These are phyloP conservation scores for Malus sieversii DNA, from an alignment of 306 rosid species.

Conservation along the genomic window DNA sequence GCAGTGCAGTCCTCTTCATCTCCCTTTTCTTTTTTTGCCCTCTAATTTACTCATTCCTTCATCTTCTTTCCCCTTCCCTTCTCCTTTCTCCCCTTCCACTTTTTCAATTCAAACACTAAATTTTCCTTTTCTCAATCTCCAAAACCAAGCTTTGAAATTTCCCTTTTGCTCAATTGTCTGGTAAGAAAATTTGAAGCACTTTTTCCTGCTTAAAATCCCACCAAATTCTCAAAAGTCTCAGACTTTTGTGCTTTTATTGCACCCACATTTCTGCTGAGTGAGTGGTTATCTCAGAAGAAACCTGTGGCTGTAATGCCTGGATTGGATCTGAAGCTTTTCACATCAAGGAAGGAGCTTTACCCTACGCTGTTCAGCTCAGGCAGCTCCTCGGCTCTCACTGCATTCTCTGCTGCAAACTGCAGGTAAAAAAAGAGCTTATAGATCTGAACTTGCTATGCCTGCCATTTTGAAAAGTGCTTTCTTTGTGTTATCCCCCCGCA, in stretches of 20 bases:
- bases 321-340: conserved; percentile 24
- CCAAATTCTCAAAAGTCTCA: neutral
- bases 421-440: conserved; percentile 24
- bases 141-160: neutral
- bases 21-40: neutral
- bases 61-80: neutral
- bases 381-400: conserved; percentile 7
- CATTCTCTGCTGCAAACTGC: conserved; percentile 1
- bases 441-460: conserved; percentile 36
- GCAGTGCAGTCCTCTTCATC: neutral
- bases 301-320: conserved; percentile 6
- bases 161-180: neutral
- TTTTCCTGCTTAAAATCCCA: neutral
- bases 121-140: neutral
- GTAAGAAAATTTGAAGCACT: neutral
- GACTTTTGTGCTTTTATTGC: neutral
- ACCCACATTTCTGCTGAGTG: conserved; percentile 10
- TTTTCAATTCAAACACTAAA: neutral
- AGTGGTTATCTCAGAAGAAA: neutral
- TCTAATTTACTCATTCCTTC: neutral
- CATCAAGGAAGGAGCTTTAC: conserved; percentile 12
- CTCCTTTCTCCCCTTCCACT: neutral
- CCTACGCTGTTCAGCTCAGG: conserved; percentile 17
- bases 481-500: neutral
- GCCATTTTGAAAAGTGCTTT: conserved; percentile 10